Evolutionary conservation across 2,329 filamentous ascomycete species (phyloP).

Genomic region (Penicillium sp.): DNA sequence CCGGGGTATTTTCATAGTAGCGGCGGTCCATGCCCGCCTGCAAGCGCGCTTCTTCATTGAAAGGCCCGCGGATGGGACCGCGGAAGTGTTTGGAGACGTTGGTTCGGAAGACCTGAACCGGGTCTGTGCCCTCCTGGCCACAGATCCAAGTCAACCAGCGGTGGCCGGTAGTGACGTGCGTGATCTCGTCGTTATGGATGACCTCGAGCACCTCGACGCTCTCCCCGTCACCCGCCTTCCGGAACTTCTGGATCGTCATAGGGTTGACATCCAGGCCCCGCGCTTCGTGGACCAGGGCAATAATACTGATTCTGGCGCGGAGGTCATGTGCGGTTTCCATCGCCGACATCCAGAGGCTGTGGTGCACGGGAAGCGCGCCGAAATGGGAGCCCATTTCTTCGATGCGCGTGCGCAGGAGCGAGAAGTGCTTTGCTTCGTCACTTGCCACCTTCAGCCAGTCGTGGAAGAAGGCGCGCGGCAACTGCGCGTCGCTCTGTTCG

Average conservation of each 20-base stretch:
- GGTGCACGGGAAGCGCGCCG: slow-evolving; percentile 47
- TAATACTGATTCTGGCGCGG: slow-evolving; percentile 47
- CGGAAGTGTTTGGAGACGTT: slow-evolving; percentile 46
- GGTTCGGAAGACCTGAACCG: slow-evolving; percentile 45
- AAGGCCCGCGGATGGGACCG: slow-evolving; percentile 45
- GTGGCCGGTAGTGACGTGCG: slow-evolving; percentile 50
- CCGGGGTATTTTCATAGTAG: slow-evolving; percentile 39
- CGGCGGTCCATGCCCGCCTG: slow-evolving; percentile 47
- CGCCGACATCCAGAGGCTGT: slow-evolving; percentile 48
- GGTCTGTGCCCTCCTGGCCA: slow-evolving; percentile 45
- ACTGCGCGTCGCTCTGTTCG: slow-evolving; percentile 20
- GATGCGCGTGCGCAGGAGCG: slow-evolving; percentile 44
- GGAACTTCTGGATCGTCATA: slow-evolving; percentile 50
- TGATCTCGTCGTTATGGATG: slow-evolving; percentile 51
- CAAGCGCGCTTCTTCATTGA: slow-evolving; percentile 45
- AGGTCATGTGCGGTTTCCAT: slow-evolving; percentile 45
- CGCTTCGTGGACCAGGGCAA: slow-evolving; percentile 50
- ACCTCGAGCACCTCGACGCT: slow-evolving; percentile 45
- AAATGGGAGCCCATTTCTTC: slow-evolving; percentile 48
- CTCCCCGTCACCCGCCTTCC: slow-evolving; percentile 40
- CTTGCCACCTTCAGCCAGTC: slow-evolving; percentile 51
- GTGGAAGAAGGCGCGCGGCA: slow-evolving; percentile 48
- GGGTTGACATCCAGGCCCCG: slow-evolving; percentile 50
- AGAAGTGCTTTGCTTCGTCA: slow-evolving; percentile 51
- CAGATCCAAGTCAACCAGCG: slow-evolving; percentile 51